Evolutionary conservation across 2,329 filamentous ascomycete genomes (phyloP), one percentile per base, ranked within the genome.

Genomic region (Apiospora malaysiana): DNA sequence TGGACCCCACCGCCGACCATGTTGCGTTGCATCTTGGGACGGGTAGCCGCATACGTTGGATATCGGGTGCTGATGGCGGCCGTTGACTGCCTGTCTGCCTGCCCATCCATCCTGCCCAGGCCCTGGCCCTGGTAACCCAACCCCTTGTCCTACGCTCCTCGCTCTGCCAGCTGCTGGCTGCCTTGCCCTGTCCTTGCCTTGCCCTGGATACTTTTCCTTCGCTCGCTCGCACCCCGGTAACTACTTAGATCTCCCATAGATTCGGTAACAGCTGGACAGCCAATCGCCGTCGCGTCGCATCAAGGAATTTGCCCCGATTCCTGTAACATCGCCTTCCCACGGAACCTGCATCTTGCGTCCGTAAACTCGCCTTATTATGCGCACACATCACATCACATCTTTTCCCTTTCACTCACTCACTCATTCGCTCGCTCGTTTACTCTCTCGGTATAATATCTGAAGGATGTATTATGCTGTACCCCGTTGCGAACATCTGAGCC

Each of bases 1-100:
- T 40, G 56, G 56, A 51, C 67, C 67, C 43, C 43, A 68, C 37
- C 43, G 42, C 43, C 25, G 45, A 7, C 67, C 32, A 40, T 68
- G 67, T 37, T 32, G 45, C 32, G n/a, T 49, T 40, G 42, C 40
- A 42, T 37, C 51, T 18, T 37, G 51, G 49, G 66, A 25, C 67
- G 67, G 67, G 45, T 68, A 68, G 67, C 67, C 67, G 67, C 67
- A 68, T 68, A 32, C 45, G 67, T 68, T 46, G 67, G 67, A 40
- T 14, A 47, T 47, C 67, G 67, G 67, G 67, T 46, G 45, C 42
- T 32, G 67, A 49, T 46, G 67, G 46, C 43, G 67, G 67, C 67
- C 67, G 67, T 68, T 68, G 43, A 8, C 67, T 37, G n/a, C 46
- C 12, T n/a, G 27, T 43, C 66, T 25, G 40, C 9, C 21, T 32